Conservation (phyloP, 192 early-diverging fungal species). For the Gonapodya sp. region DNA sequence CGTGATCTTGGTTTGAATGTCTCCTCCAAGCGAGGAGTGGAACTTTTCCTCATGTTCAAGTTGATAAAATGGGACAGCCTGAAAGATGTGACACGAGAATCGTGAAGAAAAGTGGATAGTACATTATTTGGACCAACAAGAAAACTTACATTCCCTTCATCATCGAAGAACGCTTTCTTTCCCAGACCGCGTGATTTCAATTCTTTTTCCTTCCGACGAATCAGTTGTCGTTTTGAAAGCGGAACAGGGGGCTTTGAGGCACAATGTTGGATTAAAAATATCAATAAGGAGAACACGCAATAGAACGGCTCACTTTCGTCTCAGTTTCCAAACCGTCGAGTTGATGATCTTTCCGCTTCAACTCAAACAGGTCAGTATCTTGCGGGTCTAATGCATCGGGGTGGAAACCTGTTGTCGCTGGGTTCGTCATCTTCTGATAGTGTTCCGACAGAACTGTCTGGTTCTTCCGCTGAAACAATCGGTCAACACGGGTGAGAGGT, state of each 20-base stretch:
- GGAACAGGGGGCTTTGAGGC: conserved; percentile 14
- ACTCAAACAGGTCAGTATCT: conserved; percentile 73
- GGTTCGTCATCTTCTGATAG: conserved; percentile 74
- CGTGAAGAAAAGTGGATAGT: neutral
- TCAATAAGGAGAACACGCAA: no score
- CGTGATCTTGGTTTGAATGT: conserved; percentile 46
- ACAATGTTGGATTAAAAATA: no score
- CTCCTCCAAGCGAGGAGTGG: conserved; percentile 59
- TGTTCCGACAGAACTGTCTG: conserved; percentile 80
- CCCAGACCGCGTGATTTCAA: conserved; percentile 60
- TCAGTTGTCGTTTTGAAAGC: conserved; percentile 36
- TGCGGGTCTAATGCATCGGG: conserved; percentile 29
- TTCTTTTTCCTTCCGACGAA: conserved; percentile 54
- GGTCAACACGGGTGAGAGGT: conserved; percentile 73
- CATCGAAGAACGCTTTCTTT: conserved; percentile 81
- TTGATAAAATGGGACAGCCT: conserved; percentile 59
- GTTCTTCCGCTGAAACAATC: conserved; percentile 91
- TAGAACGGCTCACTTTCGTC: no score
- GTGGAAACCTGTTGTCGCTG: conserved; percentile 14
- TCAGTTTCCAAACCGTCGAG: conserved; percentile 40
- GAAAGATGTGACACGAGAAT: conserved; percentile 7
- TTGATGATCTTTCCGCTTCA: conserved; percentile 75
- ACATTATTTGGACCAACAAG: conserved; percentile 5
- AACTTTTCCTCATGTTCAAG: conserved; percentile 75
- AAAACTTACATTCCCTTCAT: conserved; percentile 69